phyloP scores from a whole-genome alignment of 2,329 filamentous ascomycete species.

The Phyllosticta capitalensis region DNA sequence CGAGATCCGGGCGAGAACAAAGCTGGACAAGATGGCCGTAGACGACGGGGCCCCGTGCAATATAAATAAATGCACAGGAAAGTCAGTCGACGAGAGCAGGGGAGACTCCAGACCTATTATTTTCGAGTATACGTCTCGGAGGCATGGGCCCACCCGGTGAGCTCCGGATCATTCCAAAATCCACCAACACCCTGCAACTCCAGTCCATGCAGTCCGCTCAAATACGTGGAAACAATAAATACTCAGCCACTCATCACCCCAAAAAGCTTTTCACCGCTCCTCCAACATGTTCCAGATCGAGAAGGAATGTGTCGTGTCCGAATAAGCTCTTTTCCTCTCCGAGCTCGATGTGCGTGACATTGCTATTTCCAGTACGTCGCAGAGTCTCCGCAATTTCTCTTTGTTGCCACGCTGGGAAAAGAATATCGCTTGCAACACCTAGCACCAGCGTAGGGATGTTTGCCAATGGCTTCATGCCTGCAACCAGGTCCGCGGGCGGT shows the following conservation, averaged over 20 bases:
- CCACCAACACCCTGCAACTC: conserved; percentile 9
- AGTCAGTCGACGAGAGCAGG: background rate
- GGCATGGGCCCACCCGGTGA: conserved; percentile 4
- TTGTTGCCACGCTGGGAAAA: conserved; percentile 98
- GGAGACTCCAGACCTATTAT: conserved; percentile 3
- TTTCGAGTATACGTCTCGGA: conserved; percentile 2
- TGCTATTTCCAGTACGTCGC: conserved; percentile 64
- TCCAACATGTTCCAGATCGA: conserved; percentile 87
- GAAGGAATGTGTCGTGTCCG: conserved; percentile 89
- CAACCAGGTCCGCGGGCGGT: conserved; percentile 70
- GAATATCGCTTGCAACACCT: conserved; percentile 88
- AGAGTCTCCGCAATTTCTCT: conserved; percentile 83
- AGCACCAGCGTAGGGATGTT: conserved; percentile 79
- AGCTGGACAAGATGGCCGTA: background rate
- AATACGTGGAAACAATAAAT: background rate
- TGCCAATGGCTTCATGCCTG: conserved; percentile 60
- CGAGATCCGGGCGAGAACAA: background rate
- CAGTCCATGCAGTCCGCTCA: conserved; percentile 7
- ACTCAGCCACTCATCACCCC: conserved; percentile 34
- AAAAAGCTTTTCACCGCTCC: conserved; percentile 74
- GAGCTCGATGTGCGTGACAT: conserved; percentile 79
- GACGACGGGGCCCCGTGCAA: background rate
- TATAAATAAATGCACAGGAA: background rate
- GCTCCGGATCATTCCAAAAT: conserved; percentile 7
- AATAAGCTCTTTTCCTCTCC: conserved; percentile 92